Evolutionary conservation across 371 early-diverging fungal species (phyloP), one percentile per base, ranked within the genome.

Genomic region (Lichtheimia corymbifera): DNA sequence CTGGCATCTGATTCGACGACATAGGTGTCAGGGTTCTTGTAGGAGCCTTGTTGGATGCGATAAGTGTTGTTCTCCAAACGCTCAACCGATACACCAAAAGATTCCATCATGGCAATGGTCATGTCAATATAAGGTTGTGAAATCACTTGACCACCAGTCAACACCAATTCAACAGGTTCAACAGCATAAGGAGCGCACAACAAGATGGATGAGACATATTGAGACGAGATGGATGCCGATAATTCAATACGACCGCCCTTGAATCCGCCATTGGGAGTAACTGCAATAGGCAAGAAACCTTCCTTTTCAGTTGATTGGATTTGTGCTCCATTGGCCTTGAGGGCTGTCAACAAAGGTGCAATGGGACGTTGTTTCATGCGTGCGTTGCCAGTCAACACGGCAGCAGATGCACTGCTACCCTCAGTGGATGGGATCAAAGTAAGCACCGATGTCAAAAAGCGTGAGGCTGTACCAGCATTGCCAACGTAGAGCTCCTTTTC

Each of bases 61-160:
- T 97, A 98, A 18, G 83, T 87, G 74, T 92, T 94, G 61, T 86
- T 84, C 28, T 89, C 76, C 14, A 90, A 72, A 22, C 90, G 85
- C 62, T 89, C 83, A 40, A 96, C 95, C 0, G 80, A 55, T 56
- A 93, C 83, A 47, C 98, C 97, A 71, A 98, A 98, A 4, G 91
- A 87, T 62, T 83, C 83, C 98, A 98, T 98, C 97, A 97, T 96
- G 51, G 94, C 87, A 50, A 95, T 89, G 1, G 98, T 98, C 97
- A 98, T 97, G 72, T 98, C 97, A 67, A 98, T 98, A 75, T 98
- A 98, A 13, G 93, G 95, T 71, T 96, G 95, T 40, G 96, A 95
- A 53, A 98, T 93, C n/a, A 97, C 97, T 59, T 93, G 89, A 47
- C 92, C 97, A 56, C 97, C 97, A 1, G 88, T 85, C 52, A 98